phyloP scores from a whole-genome alignment of 345 rosid species.

The Hypericum perforatum region DNA sequence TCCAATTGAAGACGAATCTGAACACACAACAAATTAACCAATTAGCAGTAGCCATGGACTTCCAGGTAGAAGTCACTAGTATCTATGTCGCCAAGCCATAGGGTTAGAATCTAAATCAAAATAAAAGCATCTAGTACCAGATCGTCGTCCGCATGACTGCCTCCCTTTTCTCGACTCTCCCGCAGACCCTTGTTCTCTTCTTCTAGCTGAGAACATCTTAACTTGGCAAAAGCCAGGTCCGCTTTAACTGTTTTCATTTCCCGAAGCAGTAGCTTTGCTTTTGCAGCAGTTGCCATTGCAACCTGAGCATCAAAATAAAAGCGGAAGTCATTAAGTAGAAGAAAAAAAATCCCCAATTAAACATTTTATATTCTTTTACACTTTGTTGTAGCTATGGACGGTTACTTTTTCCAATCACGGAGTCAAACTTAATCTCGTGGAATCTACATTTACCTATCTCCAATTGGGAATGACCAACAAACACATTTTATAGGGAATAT shows the following conservation, averaged over 20 bases:
- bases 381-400: not conserved
- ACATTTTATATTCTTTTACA: not conserved
- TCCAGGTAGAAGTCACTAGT: too few species aligned
- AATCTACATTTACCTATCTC: too few species aligned
- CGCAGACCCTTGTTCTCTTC: constrained; percentile 83
- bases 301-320: constrained; percentile 41
- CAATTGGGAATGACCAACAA: too few species aligned
- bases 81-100: too few species aligned
- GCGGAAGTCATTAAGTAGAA: constrained; percentile 23
- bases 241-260: constrained; percentile 89
- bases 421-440: too few species aligned
- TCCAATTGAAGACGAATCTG: constrained; percentile 97
- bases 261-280: constrained; percentile 91
- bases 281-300: constrained; percentile 97
- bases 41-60: too few species aligned
- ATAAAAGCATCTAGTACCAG: constrained; percentile 35
- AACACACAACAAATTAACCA: not conserved
- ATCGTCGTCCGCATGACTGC: constrained; percentile 79
- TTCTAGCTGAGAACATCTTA: constrained; percentile 80
- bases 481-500: too few species aligned
- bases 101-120: too few species aligned
- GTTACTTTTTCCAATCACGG: too few species aligned
- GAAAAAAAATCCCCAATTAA: constrained; percentile 3
- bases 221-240: constrained; percentile 79
- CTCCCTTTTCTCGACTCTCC: constrained; percentile 75